Evolutionary conservation across 805 yeast genomes (phyloP).

Genomic region (Myxozyma udenii): DNA sequence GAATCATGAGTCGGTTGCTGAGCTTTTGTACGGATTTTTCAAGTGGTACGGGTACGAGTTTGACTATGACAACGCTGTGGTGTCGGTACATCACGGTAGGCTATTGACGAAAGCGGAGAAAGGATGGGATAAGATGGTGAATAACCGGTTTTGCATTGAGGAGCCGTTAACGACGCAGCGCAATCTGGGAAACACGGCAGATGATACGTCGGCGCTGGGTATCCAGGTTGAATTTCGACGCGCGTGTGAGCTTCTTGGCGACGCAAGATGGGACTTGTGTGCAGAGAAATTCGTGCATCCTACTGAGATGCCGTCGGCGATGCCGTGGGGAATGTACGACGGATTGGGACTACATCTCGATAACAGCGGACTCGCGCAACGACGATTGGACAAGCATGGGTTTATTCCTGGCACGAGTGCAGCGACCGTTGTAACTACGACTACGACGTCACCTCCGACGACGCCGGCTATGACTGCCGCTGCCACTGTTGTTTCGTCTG

Average conservation of each 20-base stretch:
- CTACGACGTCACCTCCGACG: neutral
- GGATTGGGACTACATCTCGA: neutral
- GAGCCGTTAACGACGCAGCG: constrained; percentile 32
- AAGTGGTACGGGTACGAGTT: constrained; percentile 31
- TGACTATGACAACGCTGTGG: constrained; percentile 28
- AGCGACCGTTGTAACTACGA: neutral
- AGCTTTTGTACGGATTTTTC: constrained; percentile 30
- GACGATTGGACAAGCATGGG: neutral
- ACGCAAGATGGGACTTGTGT: constrained; percentile 9
- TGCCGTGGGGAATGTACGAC: too few species aligned
- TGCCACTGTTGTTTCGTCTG: neutral
- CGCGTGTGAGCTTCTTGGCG: constrained; percentile 25
- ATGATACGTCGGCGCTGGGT: constrained; percentile 33
- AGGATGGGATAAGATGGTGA: constrained; percentile 32
- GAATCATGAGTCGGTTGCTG: constrained; percentile 30
- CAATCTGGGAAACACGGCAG: constrained; percentile 34
- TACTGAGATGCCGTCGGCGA: too few species aligned
- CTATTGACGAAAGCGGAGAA: constrained; percentile 29
- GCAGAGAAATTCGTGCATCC: constrained; percentile 22
- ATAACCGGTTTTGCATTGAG: constrained; percentile 33
- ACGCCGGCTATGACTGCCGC: neutral
- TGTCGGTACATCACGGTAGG: constrained; percentile 32
- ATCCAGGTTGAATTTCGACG: constrained; percentile 32
- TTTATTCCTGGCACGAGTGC: too few species aligned
- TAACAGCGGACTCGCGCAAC: neutral